Evolutionary conservation across 2,329 filamentous ascomycete species (phyloP).

Genomic region (Fusarium proliferatum): DNA sequence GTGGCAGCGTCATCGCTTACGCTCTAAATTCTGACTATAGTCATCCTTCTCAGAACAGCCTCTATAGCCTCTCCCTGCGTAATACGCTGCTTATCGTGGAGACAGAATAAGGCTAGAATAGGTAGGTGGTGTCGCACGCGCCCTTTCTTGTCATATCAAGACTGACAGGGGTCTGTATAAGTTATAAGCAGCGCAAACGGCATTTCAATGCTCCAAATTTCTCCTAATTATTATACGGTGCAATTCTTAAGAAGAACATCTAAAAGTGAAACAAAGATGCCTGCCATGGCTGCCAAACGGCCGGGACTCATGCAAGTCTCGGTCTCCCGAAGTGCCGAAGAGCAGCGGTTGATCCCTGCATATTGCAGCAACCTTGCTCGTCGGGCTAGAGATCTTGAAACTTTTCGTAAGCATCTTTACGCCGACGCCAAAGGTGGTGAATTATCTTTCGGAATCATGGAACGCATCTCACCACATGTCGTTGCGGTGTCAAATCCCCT

Average conservation of each 20-base stretch:
- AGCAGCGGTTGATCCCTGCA: conserved; percentile 19
- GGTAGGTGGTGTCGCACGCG: neutral
- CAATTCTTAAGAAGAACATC: accelerated
- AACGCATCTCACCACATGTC: conserved; percentile 14
- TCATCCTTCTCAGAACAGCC: neutral
- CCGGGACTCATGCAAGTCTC: conserved; percentile 27
- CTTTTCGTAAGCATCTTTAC: conserved; percentile 6
- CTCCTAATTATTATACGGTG: accelerated
- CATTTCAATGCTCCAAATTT: accelerated
- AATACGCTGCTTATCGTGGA: neutral
- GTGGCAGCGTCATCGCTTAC: neutral
- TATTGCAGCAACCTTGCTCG: conserved; percentile 20
- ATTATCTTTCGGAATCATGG: neutral
- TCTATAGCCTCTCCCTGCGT: neutral
- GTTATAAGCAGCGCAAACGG: neutral
- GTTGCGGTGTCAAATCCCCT: conserved; percentile 8
- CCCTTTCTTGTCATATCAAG: neutral
- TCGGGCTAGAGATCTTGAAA: conserved; percentile 11
- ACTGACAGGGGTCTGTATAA: neutral
- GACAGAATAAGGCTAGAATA: neutral
- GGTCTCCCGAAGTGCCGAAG: conserved; percentile 24
- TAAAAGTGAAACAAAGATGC: neutral
- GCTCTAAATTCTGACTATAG: conserved; percentile 5
- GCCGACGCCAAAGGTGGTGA: conserved; percentile 4
- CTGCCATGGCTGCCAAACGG: conserved; percentile 2